phyloP scores from a whole-genome alignment of 2,329 filamentous ascomycete species.

The Epicoccum nigrum region DNA sequence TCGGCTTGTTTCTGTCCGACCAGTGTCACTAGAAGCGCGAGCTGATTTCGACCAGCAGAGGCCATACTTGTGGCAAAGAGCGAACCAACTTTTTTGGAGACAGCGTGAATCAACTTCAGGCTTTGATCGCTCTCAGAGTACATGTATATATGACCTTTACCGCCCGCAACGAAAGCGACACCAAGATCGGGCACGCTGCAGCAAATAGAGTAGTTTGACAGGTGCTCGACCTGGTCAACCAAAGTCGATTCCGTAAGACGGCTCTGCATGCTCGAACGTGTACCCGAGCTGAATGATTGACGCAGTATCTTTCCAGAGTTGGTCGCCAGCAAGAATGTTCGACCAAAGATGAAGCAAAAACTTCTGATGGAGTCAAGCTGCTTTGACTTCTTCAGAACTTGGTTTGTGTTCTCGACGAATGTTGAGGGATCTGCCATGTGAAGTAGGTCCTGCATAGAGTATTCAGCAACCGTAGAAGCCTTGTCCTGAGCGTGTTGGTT shows the following conservation, averaged over 20 bases:
- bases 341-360: constrained; percentile 66
- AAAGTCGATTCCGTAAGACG: constrained; percentile 32
- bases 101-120: constrained; percentile 34
- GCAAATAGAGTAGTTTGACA: constrained; percentile 58
- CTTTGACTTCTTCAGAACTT: constrained; percentile 28
- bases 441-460: constrained; percentile 35
- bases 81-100: constrained; percentile 50
- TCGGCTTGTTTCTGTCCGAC: constrained; percentile 46
- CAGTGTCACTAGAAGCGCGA: constrained; percentile 47
- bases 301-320: constrained; percentile 64
- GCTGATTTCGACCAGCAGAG: constrained; percentile 12
- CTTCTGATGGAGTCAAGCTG: constrained; percentile 58
- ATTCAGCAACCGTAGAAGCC: constrained; percentile 22
- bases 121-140: constrained; percentile 32
- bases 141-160: constrained; percentile 52
- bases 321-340: constrained; percentile 63
- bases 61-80: constrained; percentile 38
- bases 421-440: constrained; percentile 14
- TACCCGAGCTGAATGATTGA: constrained; percentile 19
- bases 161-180: constrained; percentile 55
- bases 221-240: constrained; percentile 41
- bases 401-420: background rate
- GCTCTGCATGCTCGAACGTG: background rate
- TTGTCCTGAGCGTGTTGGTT: background rate
- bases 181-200: constrained; percentile 45